These are phyloP conservation scores for Pichia kudriavzevii DNA, from an alignment of 1,139 yeast species.

Conservation along the genomic window DNA sequence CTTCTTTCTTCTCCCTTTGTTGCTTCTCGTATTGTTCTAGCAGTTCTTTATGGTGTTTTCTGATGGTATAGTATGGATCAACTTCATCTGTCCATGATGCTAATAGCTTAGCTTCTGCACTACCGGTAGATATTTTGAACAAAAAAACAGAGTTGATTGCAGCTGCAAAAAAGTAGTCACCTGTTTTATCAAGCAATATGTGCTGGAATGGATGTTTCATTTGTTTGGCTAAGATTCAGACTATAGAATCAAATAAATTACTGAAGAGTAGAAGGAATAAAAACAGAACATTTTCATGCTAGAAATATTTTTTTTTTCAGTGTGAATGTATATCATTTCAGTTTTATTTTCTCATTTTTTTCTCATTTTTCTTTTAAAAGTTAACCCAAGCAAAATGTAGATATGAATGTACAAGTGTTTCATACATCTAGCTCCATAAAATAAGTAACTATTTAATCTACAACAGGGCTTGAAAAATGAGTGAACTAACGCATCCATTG, in stretches of 20 bases:
- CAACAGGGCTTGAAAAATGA: no score
- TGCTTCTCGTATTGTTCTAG: slow-evolving; percentile 26
- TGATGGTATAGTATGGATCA: slow-evolving; percentile 35
- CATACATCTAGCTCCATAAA: not conserved
- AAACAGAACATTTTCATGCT: no score
- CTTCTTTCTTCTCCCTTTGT: slow-evolving; percentile 30
- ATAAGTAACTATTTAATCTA: no score
- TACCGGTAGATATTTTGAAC: slow-evolving; percentile 29
- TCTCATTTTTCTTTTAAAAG: no score
- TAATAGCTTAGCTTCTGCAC: slow-evolving; percentile 24
- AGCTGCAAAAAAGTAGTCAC: slow-evolving; percentile 45
- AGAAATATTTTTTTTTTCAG: no score
- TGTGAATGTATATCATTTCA: no score
- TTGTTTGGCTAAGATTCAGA: no score
- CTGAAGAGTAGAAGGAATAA: no score
- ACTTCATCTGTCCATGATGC: slow-evolving; percentile 50
- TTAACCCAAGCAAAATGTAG: no score
- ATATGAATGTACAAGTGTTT: not conserved
- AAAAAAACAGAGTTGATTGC: slow-evolving; percentile 52
- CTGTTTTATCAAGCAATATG: slow-evolving; percentile 36
- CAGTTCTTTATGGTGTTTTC: slow-evolving; percentile 35
- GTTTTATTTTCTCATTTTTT: no score
- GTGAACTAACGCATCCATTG: slow-evolving; percentile 23
- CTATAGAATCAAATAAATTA: no score
- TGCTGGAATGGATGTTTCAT: slow-evolving; percentile 69